Percentiles rank a stretch among this genome's conserved stretches.
Conservation (phyloP, 2,329 filamentous ascomycete genomes). For the Neofusicoccum ribis region DNA sequence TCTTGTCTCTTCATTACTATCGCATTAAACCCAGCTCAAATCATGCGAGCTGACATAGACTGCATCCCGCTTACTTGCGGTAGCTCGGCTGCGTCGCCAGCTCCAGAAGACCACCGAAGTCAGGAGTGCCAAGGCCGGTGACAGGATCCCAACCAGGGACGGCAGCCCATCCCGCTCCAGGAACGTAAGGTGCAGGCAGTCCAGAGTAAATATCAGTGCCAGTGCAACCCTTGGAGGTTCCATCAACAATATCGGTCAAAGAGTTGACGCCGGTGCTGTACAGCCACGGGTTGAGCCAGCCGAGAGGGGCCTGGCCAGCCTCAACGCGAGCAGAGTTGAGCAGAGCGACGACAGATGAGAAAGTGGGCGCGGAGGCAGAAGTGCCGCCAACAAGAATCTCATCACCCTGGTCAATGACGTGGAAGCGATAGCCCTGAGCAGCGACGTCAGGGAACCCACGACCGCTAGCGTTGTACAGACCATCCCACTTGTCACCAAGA, state of each 20-base stretch:
- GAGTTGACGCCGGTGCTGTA: constrained; percentile 45
- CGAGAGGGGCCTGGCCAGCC: constrained; percentile 35
- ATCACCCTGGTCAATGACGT: constrained; percentile 36
- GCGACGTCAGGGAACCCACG: constrained; percentile 49
- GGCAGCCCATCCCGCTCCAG: constrained; percentile 53
- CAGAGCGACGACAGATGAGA: constrained; percentile 39
- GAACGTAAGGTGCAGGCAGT: constrained; percentile 41
- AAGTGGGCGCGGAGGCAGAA: constrained; percentile 40
- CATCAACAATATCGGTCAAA: constrained; percentile 52
- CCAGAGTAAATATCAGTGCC: constrained; percentile 41
- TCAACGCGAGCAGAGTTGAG: constrained; percentile 41
- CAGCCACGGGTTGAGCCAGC: constrained; percentile 44
- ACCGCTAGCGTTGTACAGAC: constrained; percentile 45
- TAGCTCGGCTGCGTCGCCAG: constrained; percentile 21
- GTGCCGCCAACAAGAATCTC: constrained; percentile 38
- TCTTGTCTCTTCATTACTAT: not conserved
- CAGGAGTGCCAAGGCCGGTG: constrained; percentile 44
- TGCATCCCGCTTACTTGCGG: not conserved
- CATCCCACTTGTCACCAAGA: constrained; percentile 41
- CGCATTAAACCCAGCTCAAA: not conserved
- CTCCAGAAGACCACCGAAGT: constrained; percentile 36
- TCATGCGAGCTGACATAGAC: not conserved
- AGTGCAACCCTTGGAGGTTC: constrained; percentile 49
- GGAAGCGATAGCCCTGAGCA: constrained; percentile 39
- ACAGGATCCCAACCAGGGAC: constrained; percentile 53